Base-by-base conservation (phyloP, 148 eudicot genomes). In the Chenopodium berlandieri region DNA sequence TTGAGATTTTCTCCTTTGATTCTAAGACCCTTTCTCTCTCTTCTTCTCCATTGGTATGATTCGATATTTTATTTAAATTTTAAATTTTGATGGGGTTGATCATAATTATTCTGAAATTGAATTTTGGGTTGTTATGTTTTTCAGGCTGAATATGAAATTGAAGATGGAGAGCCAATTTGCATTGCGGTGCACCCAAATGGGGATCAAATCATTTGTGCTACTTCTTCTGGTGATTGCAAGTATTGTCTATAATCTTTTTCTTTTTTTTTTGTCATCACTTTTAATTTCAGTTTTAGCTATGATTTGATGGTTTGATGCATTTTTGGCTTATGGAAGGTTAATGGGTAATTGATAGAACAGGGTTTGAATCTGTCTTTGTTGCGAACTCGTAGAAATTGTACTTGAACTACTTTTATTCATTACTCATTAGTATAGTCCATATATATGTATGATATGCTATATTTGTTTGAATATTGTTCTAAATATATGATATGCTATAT, bases 131-230 rank as follows among this genome's bases (percentile, higher is more conserved):
- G 70, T 34, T 34, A 34, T 34, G 37, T 66, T 44, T 16, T 78
- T 16, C 75, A 95, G 99, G 83, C 79, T 75, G 81, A 87, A 54
- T 83, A 85, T 82, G 95, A 82, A 54, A 77, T 95, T 78, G 95
- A 91, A 82, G 95, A 91, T 68, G 99, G 97, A 22, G 86, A 89
- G 30, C 90, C 91, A 5, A 82, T 90, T 27, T 83, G 82, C 75
- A 75, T 94, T 65, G 95, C 93, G 30, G 97, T 89, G 80, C 98
- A 94, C 84, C 99, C 98, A 0, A 94, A 89, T 85, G 93, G 95
- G 9, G 99, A 95, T 60, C 89, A 92, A n/a, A 76, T 95, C 30
- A 91, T 95, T 81, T 95, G 97, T 81, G 85, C 94, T 64, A 92
- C 93, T 68, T 82, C 92, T 52, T 77, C 89, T 32, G 99, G 94